Percentiles rank a stretch among this genome's conserved stretches.
Conservation (phyloP, 495 filamentous ascomycete genomes). For the Podospora didyma region DNA sequence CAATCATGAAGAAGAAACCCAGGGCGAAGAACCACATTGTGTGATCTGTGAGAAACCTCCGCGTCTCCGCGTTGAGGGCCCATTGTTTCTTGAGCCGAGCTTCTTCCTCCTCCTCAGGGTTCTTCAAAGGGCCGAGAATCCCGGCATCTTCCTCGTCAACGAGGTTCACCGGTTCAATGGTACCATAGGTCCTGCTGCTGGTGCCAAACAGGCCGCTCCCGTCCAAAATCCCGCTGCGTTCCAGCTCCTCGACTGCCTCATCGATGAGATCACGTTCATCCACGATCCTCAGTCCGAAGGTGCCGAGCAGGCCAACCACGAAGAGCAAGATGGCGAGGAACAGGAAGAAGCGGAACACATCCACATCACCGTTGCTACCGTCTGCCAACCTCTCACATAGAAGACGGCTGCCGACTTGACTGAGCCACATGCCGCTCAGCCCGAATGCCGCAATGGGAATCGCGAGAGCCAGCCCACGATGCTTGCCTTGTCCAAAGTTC, state of each 20-base stretch:
- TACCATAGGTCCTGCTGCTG: slow-evolving; percentile 34
- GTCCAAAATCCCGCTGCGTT: slow-evolving; percentile 78
- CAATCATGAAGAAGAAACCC: slow-evolving; percentile 91
- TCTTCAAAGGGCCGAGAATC: slow-evolving; percentile 30
- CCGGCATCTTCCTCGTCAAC: slow-evolving; percentile 33
- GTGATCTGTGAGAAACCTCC: slow-evolving; percentile 73
- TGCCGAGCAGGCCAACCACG: slow-evolving; percentile 67
- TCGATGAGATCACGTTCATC: slow-evolving; percentile 69
- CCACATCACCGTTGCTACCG: slow-evolving; percentile 69
- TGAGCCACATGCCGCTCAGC: slow-evolving; percentile 90
- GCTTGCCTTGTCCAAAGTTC: slow-evolving; percentile 86
- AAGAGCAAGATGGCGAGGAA: slow-evolving; percentile 69
- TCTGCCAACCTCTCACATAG: slow-evolving; percentile 62
- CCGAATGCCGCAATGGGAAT: slow-evolving; percentile 90
- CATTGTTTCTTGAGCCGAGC: slow-evolving; percentile 73
- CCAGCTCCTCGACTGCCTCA: slow-evolving; percentile 78
- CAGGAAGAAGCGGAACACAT: slow-evolving; percentile 81
- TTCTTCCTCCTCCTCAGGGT: slow-evolving; percentile 56
- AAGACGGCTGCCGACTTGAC: slow-evolving; percentile 76
- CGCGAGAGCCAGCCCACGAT: slow-evolving; percentile 85
- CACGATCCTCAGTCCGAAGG: slow-evolving; percentile 64
- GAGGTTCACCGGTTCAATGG: slow-evolving; percentile 27
- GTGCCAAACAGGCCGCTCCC: slow-evolving; percentile 35
- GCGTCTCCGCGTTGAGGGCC: slow-evolving; percentile 84
- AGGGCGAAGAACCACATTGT: slow-evolving; percentile 94